Evolutionary conservation across 805 yeast species (phyloP), one percentile per base, ranked within the genome.

Genomic region (Starmerella floricola): DNA sequence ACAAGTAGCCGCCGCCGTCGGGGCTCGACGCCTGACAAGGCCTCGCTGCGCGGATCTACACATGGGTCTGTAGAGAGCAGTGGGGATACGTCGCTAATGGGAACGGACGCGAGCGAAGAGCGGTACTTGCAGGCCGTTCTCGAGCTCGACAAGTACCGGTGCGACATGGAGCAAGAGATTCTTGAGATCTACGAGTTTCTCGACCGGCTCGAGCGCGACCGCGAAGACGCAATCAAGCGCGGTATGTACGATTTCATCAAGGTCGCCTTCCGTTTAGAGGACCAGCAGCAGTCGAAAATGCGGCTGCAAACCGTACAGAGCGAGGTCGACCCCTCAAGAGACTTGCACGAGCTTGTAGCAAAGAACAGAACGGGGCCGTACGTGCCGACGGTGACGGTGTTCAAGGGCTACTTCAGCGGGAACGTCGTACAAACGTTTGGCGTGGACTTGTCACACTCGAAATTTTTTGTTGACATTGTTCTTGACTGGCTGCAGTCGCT

Each of bases 341-440:
- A 84, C 55, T 59, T 85, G 47, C 63, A 71, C 33, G 68, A 71
- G 49, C 60, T 81, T 42, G 66, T 81, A 13, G 75, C 72, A 30
- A 71, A 70, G 49, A 72, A 79, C 55, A 67, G 73, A 43, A 79
- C 87, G 0, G 93, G 94, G 0, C 68, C 71, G 28, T 81, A 79
- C 56, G 68, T 72, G 39, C 94, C 95, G 6, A 72, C 67, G 30
- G 86, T 78, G 3, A 66, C 73, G 1, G 65, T 77, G 2, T 84
- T 81, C 59, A 85, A 79, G 51, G 79, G 78, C 53, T 83, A 79
- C 59, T 78, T 78, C 55, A 72, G 73, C 47, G 41, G 46, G 17
- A 70, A 78, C 8, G 70, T 72, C 42, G 65, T 74, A 31, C 91
- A 83, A 61, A 77, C 80, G 6, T 84, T 83, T 64, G 95, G 95